Base-by-base conservation (phyloP, 176 grass and related monocot genomes). In the Ensete ventricosum region DNA sequence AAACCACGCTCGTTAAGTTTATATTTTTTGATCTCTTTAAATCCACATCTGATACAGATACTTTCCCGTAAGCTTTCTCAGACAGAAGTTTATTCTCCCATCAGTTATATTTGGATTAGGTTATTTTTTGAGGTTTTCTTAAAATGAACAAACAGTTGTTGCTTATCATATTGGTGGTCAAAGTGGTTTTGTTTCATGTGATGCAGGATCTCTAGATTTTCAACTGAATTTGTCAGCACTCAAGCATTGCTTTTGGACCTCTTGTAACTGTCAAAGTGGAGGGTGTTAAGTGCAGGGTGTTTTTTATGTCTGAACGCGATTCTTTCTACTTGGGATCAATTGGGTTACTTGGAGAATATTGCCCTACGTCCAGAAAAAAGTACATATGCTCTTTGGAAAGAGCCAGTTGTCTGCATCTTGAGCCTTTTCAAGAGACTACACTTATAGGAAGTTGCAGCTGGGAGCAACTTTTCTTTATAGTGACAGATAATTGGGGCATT, bases 291-390 rank as follows among this genome's bases (percentile, higher is more conserved):
- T 64, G 74, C 54, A 73, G 67, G 52, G 17, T 53, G 21, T 72
- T 53, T 83, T 83, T 83, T 78, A 78, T 83, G 81, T 83, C 81
- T 83, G 81, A 76, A 57, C 66, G 54, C n/a, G 55, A 79, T 48
- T 78, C 76, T 7, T 73, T 83, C 55, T 71, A 64, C 76, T 79
- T 84, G 82, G 82, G 75, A 84, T 79, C 54, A 24, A 84, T 84
- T 54, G 82, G 82, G 76, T 78, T 84, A 51, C 82, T 84, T 66
- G 76, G 76, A 69, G 67, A 84, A 64, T 84, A 84, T 78, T 84
- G 71, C 66, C 76, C 75, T 53, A 64, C 67, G 19, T 74, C 76
- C 58, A 84, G 76, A 55, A 84, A 84, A 74, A 84, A 84, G 59
- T 53, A 76, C 66, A 27, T 84, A 24, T 72, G 22, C 82, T 55